phyloP scores from a whole-genome alignment of 495 filamentous ascomycete species.

The Cryomyces minteri region DNA sequence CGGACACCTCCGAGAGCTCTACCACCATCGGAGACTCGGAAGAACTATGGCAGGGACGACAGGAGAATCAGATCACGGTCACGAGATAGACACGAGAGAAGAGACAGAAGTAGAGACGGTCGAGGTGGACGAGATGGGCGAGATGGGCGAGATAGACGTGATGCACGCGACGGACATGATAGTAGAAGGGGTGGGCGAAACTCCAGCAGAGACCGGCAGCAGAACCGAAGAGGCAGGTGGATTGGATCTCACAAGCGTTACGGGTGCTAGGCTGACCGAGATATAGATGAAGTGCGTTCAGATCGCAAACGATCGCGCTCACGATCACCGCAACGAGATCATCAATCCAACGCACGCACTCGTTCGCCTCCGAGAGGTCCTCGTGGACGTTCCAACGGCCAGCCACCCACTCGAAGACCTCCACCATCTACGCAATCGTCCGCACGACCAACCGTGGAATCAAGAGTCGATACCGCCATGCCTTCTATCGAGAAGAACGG shows the following conservation, averaged over 20 bases:
- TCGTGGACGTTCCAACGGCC: background rate
- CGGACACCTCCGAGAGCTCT: conserved; percentile 2
- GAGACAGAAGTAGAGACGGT: conserved; percentile 1
- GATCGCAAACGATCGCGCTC: background rate
- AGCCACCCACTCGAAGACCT: background rate
- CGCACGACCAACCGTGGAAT: background rate
- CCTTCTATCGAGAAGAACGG: background rate
- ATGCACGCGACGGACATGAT: background rate
- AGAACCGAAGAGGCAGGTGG: background rate
- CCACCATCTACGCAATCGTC: background rate
- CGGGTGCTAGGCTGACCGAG: background rate
- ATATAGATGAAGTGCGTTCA: background rate
- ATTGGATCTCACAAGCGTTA: too few relatives aligned
- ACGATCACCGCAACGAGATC: background rate
- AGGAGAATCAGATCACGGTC: conserved; percentile 17
- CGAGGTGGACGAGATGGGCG: background rate
- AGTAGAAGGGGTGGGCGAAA: background rate
- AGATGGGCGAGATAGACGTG: background rate
- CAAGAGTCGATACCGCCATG: background rate
- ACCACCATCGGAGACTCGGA: background rate
- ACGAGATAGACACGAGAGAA: conserved; percentile 17
- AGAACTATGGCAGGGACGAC: conserved; percentile 1
- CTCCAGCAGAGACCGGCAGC: background rate
- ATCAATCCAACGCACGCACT: background rate
- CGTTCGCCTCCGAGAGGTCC: conserved; percentile 10